Evolutionary conservation across 768 basidiomycete genomes (phyloP).

Genomic region (Leccinum boreale): DNA sequence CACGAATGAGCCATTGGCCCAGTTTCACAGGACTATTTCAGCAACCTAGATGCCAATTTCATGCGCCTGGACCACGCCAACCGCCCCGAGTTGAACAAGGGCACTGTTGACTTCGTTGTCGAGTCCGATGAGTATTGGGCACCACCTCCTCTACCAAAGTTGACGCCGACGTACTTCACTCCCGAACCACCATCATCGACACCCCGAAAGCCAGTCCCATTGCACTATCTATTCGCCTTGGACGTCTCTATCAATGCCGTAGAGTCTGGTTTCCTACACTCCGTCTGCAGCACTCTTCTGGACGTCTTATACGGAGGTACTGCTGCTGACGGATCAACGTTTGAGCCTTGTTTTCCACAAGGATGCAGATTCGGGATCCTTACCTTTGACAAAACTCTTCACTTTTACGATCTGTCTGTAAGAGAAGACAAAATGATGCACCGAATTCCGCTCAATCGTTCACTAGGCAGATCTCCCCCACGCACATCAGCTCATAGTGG

Average conservation of each 20-base stretch:
- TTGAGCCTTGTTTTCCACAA: conserved; percentile 51
- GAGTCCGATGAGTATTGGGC: conserved; percentile 81
- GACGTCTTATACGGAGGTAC: conserved; percentile 61
- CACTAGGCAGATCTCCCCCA: conserved; percentile 42
- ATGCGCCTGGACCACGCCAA: conserved; percentile 76
- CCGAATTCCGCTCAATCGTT: conserved; percentile 18
- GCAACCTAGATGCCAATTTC: conserved; percentile 72
- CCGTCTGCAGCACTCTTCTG: conserved; percentile 61
- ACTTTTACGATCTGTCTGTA: conserved; percentile 90
- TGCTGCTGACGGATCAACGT: conserved; percentile 37
- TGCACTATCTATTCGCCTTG: conserved; percentile 82
- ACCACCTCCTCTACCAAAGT: conserved; percentile 53
- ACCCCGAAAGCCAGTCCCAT: conserved; percentile 53
- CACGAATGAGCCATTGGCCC: conserved; percentile 2
- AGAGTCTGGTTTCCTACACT: conserved; percentile 62
- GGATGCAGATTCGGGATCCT: conserved; percentile 68
- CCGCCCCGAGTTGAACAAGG: conserved; percentile 84
- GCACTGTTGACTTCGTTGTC: conserved; percentile 89
- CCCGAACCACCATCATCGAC: conserved; percentile 45
- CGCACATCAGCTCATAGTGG: conserved; percentile 72
- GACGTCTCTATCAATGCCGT: conserved; percentile 76
- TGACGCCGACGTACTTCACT: conserved; percentile 53
- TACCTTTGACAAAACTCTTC: conserved; percentile 75
- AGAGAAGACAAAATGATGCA: conserved; percentile 26
- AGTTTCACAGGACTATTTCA: conserved; percentile 85